Base-by-base conservation (phyloP, 257 asterid genomes). In the Agastache rugosa region DNA sequence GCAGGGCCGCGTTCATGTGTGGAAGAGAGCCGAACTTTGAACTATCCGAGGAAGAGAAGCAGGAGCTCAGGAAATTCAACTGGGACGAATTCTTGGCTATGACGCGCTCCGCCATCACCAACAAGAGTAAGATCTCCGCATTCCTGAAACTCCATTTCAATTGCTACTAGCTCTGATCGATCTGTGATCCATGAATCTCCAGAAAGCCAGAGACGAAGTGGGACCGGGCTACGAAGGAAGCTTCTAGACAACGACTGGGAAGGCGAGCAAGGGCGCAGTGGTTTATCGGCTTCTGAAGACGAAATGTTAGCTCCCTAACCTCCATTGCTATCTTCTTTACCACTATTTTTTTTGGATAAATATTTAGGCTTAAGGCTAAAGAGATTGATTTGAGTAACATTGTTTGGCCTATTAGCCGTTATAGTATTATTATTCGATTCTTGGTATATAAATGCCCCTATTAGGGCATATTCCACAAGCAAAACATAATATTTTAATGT, bases 1-100 rank as follows among this genome's bases (percentile, higher is more conserved):
- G 69, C 86, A 94, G 97, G 93, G 97, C 97, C 45, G 98, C 98
- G 15, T 94, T 95, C 82, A 92, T 90, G 98, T 92, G 99, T 39
- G 98, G 99, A 44, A 85, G 99, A 78, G 99, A 90, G 80, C 99
- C 99, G 5, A 94, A 94, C 78, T 94, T 92, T 37, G 97, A 90
- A 69, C 88, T 94, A 42, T 67, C 90, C 0, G 97, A 92, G 81
- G 95, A 86, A 71, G 99, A 94, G 74, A 92, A 92, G 77, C 83
- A 80, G 69, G 95, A 93, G 81, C 91, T 93, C 3, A 74, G 88
- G 71, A 85, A 88, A 66, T 86, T 82, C 68, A 84, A 83, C 0
- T 93, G 98, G 98, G 96, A 91, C 14, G 96, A 93, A 14, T 93
- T 93, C 77, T 84, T 93, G 63, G 85, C 91, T 6, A 37, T 88